Conservation (phyloP, 2,329 filamentous ascomycete genomes). For the Nannizziopsis arthrosporioides region DNA sequence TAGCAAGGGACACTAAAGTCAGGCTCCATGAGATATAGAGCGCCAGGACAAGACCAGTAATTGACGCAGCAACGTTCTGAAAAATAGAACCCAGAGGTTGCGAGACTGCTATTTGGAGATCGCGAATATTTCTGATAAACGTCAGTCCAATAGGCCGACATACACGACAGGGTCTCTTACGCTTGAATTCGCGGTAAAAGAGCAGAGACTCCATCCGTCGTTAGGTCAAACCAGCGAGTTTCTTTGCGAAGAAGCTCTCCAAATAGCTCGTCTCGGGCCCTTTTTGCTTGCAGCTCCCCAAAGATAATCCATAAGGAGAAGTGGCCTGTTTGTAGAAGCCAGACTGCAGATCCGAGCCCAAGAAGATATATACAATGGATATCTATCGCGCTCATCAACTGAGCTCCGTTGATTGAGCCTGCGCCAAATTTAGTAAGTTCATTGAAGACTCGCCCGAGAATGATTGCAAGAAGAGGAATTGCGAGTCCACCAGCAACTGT, state of each 20-base stretch:
- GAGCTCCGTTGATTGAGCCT: constrained; percentile 38
- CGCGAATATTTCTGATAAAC: constrained; percentile 58
- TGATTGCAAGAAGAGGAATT: constrained; percentile 53
- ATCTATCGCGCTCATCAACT: constrained; percentile 46
- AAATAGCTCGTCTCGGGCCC: constrained; percentile 55
- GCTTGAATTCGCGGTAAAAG: constrained; percentile 61
- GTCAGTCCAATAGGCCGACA: background rate
- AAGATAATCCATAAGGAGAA: constrained; percentile 63
- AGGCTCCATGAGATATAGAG: constrained; percentile 74
- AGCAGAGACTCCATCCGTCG: constrained; percentile 58
- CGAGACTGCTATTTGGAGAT: constrained; percentile 69
- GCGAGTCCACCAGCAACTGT: constrained; percentile 51
- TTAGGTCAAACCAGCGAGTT: constrained; percentile 69
- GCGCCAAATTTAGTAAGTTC: constrained; percentile 55
- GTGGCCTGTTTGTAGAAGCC: constrained; percentile 55
- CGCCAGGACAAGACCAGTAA: constrained; percentile 58
- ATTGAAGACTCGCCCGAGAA: constrained; percentile 66
- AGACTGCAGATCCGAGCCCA: constrained; percentile 52
- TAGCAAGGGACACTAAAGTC: constrained; percentile 64
- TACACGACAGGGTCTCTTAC: constrained; percentile 38
- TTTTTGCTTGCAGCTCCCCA: constrained; percentile 66
- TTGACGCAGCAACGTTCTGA: constrained; percentile 51
- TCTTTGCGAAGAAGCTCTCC: constrained; percentile 57
- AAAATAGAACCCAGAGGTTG: constrained; percentile 63
- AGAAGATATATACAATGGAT: constrained; percentile 52